phyloP scores from a whole-genome alignment of 306 rosid species.

The Clitoria ternatea region DNA sequence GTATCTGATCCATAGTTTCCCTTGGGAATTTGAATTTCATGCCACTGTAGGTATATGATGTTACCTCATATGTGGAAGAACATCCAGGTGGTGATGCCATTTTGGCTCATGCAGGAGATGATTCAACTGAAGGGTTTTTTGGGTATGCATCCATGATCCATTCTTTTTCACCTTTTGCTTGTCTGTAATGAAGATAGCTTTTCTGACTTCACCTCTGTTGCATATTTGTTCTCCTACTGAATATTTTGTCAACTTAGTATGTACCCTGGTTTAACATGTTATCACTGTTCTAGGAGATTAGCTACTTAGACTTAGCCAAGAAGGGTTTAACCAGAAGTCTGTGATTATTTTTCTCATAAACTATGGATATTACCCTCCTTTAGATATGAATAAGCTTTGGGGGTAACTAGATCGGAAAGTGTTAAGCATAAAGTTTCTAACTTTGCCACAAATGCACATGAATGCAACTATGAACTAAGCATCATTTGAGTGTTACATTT shows the following conservation, averaged over 20 bases:
- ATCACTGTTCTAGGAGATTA: not conserved
- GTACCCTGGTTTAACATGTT: not conserved
- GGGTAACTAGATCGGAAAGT: not conserved
- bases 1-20: not conserved
- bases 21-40: conserved; percentile 2
- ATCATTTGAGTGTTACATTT: not conserved
- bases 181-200: not conserved
- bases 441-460: not conserved
- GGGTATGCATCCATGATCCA: conserved; percentile 39
- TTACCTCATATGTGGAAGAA: conserved; percentile 89
- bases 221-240: not conserved
- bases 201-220: not conserved
- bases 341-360: not conserved
- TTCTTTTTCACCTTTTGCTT: conserved; percentile 11
- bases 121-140: conserved; percentile 79
- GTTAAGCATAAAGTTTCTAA: not conserved
- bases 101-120: conserved; percentile 84
- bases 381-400: not conserved
- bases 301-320: not conserved
- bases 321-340: not conserved
- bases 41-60: conserved; percentile 68
- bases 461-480: not conserved
- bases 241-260: not conserved
- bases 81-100: conserved; percentile 99
- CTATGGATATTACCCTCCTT: not conserved